phyloP scores from a whole-genome alignment of 352 stramenopile genomes.

The Pythium insidiosum region DNA sequence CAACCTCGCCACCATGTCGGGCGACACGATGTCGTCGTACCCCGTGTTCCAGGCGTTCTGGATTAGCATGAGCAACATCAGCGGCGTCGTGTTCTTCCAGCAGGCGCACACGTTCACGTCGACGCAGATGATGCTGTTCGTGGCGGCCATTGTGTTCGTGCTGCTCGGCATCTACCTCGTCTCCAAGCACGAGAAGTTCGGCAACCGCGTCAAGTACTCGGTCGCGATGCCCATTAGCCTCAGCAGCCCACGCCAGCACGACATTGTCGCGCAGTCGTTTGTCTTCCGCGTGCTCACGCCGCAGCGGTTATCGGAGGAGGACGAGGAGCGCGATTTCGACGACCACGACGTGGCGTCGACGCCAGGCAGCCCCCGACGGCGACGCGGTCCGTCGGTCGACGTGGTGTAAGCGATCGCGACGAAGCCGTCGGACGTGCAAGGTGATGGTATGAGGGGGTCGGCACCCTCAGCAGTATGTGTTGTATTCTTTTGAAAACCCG shows the following conservation, averaged over 20 bases:
- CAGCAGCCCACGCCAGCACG: constrained; percentile 74
- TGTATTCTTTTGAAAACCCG: too few relatives aligned
- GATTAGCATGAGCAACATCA: constrained; percentile 87
- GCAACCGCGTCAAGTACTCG: constrained; percentile 85
- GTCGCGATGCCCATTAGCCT: constrained; percentile 84
- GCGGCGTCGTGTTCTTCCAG: constrained; percentile 83
- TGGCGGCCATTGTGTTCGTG: constrained; percentile 58
- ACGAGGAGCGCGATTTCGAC: constrained; percentile 20
- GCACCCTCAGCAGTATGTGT: too few relatives aligned
- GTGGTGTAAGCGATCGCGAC: constrained; percentile 2
- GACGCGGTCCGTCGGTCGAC: constrained; percentile 10
- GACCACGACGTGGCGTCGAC: not conserved
- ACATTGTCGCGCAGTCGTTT: constrained; percentile 86
- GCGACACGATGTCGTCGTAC: constrained; percentile 82
- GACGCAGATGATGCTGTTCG: constrained; percentile 82
- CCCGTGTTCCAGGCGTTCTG: constrained; percentile 85
- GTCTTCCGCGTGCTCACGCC: constrained; percentile 80
- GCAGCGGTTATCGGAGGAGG: constrained; percentile 58
- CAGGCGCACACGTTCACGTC: constrained; percentile 74
- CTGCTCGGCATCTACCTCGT: constrained; percentile 70
- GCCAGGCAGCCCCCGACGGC: constrained; percentile 3
- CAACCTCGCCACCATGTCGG: constrained; percentile 80
- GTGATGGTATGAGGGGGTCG: too few relatives aligned
- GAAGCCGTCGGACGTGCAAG: too few relatives aligned
- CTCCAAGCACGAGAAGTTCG: constrained; percentile 86